These are phyloP conservation scores for Solanum chiquidenum DNA, from an alignment of 257 asterid species.

Conservation along the genomic window DNA sequence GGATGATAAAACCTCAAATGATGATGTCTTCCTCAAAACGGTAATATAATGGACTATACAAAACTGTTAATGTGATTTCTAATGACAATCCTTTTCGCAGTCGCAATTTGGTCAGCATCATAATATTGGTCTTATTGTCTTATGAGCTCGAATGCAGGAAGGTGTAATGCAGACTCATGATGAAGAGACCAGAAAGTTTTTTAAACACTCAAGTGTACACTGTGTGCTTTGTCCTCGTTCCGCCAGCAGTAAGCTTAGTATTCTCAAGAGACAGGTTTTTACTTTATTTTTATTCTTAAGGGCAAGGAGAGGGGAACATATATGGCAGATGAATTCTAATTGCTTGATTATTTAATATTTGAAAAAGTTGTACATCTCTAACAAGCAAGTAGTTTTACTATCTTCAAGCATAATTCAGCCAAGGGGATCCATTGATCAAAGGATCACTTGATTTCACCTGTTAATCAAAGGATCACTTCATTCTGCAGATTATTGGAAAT, in stretches of 20 bases:
- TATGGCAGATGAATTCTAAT: background rate
- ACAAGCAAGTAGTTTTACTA: background rate
- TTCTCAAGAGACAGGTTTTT: slow-evolving; percentile 92
- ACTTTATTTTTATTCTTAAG: background rate
- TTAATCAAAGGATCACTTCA: background rate
- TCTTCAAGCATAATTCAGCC: background rate
- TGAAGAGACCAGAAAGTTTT: slow-evolving; percentile 85
- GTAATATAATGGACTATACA: slow-evolving; percentile 14
- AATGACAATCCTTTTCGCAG: background rate
- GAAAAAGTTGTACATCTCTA: background rate
- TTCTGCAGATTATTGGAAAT: slow-evolving; percentile 80
- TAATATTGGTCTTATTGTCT: background rate
- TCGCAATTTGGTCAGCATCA: background rate
- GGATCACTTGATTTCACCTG: background rate
- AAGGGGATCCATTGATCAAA: background rate
- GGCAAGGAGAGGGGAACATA: background rate
- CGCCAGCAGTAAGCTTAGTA: slow-evolving; percentile 94
- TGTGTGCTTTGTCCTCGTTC: slow-evolving; percentile 93
- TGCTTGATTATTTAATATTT: background rate
- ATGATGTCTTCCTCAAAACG: slow-evolving; percentile 62
- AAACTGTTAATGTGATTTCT: background rate
- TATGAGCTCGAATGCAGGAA: slow-evolving; percentile 32
- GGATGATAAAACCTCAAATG: slow-evolving; percentile 95
- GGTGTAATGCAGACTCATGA: slow-evolving; percentile 98
- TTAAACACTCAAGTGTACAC: slow-evolving; percentile 84